Evolutionary conservation across 1,284 basidiomycete genomes (phyloP).

Genomic region (Ustilago shanxiensis): DNA sequence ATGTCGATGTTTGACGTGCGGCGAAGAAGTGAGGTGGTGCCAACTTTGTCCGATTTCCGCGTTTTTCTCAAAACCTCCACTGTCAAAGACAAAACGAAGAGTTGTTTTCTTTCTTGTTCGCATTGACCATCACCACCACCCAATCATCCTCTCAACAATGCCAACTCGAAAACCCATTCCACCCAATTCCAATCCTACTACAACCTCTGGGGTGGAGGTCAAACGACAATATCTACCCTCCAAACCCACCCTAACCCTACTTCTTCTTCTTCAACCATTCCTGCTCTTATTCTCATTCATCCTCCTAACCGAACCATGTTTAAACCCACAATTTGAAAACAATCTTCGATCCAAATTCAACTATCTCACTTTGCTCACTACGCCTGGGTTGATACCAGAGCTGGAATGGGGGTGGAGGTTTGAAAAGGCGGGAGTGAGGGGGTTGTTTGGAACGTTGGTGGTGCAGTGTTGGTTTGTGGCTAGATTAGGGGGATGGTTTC

Average conservation of each 20-base stretch:
- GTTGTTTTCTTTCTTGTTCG: too few relatives aligned
- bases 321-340: constrained; percentile 15
- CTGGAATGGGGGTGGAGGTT: constrained; percentile 24
- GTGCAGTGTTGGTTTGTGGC: constrained; percentile 44
- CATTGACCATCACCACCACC: too few relatives aligned
- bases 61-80: too few relatives aligned
- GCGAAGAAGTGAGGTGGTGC: too few relatives aligned
- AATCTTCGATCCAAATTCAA: constrained; percentile 12
- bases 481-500: constrained; percentile 17
- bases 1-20: too few relatives aligned
- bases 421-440: constrained; percentile 1
- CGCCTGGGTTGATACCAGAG: background rate
- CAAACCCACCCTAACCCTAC: background rate
- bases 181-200: too few relatives aligned
- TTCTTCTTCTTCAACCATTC: constrained; percentile 18
- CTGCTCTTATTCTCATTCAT: constrained; percentile 25
- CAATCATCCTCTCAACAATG: too few relatives aligned
- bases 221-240: constrained; percentile 18
- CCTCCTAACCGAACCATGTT: constrained; percentile 40
- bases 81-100: too few relatives aligned
- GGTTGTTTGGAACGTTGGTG: constrained; percentile 27
- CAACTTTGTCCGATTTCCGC: too few relatives aligned
- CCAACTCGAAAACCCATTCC: too few relatives aligned
- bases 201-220: too few relatives aligned
- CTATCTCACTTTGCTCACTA: constrained; percentile 2